Conservation (phyloP, 148 eudicot species). For the Gaultheria prostrata region DNA sequence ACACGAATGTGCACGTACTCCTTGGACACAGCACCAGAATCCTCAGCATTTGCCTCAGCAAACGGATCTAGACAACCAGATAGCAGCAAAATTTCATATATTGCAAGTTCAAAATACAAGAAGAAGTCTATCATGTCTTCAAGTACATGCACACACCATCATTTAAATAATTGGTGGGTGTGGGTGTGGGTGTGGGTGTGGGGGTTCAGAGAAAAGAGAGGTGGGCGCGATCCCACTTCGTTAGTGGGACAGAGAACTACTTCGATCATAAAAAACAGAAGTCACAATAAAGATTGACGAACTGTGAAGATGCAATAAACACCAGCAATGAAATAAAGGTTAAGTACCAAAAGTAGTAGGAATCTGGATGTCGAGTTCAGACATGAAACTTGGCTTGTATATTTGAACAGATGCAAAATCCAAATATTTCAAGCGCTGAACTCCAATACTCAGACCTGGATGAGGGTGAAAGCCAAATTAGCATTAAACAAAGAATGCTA, state of each 20-base stretch:
- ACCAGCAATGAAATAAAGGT: neutral
- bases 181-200: no score
- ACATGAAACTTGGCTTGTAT: slow-evolving; percentile 53
- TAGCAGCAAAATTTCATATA: neutral
- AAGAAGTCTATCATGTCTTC: neutral
- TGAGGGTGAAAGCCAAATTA: neutral
- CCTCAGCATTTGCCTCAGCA: slow-evolving; percentile 97
- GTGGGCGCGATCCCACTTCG: neutral
- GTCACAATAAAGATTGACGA: neutral
- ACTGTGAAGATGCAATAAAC: neutral
- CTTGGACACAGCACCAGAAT: slow-evolving; percentile 88
- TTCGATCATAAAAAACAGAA: neutral
- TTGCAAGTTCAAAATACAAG: neutral
- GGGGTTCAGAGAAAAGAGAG: no score
- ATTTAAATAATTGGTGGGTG: neutral
- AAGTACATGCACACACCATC: neutral
- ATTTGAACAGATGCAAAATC: slow-evolving; percentile 20
- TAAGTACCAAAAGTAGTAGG: slow-evolving; percentile 63
- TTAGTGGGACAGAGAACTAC: neutral
- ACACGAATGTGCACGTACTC: slow-evolving; percentile 91
- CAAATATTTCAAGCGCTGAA: slow-evolving; percentile 21
- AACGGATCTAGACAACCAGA: slow-evolving; percentile 56
- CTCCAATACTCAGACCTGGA: slow-evolving; percentile 44
- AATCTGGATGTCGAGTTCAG: slow-evolving; percentile 58
- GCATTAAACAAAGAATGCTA: neutral